phyloP scores from a whole-genome alignment of 371 early-diverging fungal species.

The Phascolomyces articulosus region DNA sequence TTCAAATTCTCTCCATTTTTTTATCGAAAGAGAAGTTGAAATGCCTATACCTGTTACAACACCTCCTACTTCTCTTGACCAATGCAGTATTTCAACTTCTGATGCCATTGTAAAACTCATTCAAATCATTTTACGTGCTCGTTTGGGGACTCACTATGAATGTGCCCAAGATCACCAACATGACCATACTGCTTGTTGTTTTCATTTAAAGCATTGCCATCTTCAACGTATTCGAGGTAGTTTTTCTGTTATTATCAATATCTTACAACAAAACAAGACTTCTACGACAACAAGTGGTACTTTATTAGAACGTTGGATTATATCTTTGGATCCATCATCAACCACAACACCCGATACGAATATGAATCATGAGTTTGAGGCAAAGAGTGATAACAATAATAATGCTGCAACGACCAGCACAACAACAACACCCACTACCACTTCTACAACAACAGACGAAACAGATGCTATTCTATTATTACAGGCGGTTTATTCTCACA shows the following conservation, averaged over 20 bases:
- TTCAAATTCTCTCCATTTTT: not conserved
- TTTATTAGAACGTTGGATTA: conserved; percentile 23
- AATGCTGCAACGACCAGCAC: no score
- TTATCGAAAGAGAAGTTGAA: not conserved
- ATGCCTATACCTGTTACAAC: conserved; percentile 5
- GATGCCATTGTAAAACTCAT: conserved; percentile 19
- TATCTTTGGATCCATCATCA: conserved; percentile 15
- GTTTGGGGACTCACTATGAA: conserved; percentile 18
- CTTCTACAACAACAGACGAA: conserved; percentile 19
- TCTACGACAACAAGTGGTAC: not conserved
- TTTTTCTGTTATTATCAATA: conserved; percentile 6
- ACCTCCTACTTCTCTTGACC: not conserved
- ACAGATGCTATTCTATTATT: conserved; percentile 60
- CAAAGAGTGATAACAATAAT: no score
- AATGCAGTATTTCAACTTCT: conserved; percentile 6
- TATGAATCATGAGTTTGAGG: no score
- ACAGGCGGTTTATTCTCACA: conserved; percentile 67
- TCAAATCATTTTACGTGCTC: conserved; percentile 23
- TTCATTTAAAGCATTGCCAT: conserved; percentile 9
- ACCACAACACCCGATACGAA: not conserved
- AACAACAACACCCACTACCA: no score
- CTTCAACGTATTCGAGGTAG: conserved; percentile 19
- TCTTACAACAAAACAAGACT: not conserved
- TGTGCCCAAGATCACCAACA: conserved; percentile 14
- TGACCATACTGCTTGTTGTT: conserved; percentile 1